Evolutionary conservation across 2,329 filamentous ascomycete genomes (phyloP), one percentile per base, ranked within the genome.

Genomic region (Fusarium sp.): DNA sequence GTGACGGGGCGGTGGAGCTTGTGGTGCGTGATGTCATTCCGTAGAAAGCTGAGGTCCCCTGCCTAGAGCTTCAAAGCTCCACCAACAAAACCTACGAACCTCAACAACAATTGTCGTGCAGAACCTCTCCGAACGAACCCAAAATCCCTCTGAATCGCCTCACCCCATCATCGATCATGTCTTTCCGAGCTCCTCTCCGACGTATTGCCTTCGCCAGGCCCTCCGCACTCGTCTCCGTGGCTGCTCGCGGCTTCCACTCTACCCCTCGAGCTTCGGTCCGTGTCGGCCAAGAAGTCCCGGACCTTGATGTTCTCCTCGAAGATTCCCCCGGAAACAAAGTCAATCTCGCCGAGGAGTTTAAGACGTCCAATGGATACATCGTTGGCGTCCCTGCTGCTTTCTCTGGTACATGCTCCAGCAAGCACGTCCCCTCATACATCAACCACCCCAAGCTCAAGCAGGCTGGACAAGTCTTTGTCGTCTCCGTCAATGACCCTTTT

Each of bases 401-500:
- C 82, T 87, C 85, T 2, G 82, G 83, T 27, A 84, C 83, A 29
- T 88, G 86, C 83, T 89, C 87, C 47, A 82, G 83, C 76, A 83
- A 80, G 68, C 95, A 98, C 79, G 86, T 98, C 47, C 95, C 95
- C 1, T 92, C 92, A 58, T 98, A 94, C 83, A 91, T 98, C 80
- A 90, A 89, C 77, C 92, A 93, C 78, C 86, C 91, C 58, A 89
- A 91, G 79, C 86, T 97, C 74, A 92, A 92, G 83, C 85, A 91
- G 65, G 93, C 92, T 30, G 94, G 94, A 51, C 86, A 92, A 76
- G 92, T 97, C 47, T 97, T 97, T 77, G 93, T 98, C 43, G 90
- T 98, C 60, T 90, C 92, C 18, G 94, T 98, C 78, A 98, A 98
- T 79, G 95, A 98, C 79, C 89, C 94, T 22, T 98, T 98, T 79